Evolutionary conservation across 2,329 filamentous ascomycete species (phyloP).

Genomic region (Cadophora luteo-olivacea): DNA sequence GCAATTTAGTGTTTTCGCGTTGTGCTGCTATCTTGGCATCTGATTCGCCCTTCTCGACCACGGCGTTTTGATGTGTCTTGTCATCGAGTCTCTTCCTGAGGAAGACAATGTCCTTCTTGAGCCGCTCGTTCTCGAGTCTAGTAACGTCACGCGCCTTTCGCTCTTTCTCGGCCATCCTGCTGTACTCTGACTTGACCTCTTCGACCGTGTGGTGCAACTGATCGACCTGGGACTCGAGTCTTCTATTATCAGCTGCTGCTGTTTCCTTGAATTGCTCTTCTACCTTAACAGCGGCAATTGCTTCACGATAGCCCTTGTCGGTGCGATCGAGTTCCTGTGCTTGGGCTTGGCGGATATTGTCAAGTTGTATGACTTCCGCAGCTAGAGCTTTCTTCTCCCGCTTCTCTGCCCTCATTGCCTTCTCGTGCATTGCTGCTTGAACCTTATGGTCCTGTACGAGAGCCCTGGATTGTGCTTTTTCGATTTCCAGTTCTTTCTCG

Average conservation of each 20-base stretch:
- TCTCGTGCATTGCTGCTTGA: neutral
- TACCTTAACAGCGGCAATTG: neutral
- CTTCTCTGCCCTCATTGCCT: neutral
- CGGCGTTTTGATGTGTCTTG: neutral
- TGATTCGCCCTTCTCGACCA: neutral
- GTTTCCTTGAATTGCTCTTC: neutral
- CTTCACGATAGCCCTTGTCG: neutral
- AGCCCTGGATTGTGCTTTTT: neutral
- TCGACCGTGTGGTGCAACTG: neutral
- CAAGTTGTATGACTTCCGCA: neutral
- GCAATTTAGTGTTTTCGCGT: neutral
- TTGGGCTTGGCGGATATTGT: neutral
- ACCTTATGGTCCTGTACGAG: neutral
- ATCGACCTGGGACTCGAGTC: neutral
- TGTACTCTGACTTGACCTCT: neutral
- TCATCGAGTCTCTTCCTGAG: neutral
- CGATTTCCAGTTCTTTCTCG: neutral
- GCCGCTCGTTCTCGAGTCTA: neutral
- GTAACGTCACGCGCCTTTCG: neutral
- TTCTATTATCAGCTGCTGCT: neutral
- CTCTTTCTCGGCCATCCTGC: neutral
- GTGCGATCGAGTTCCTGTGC: neutral
- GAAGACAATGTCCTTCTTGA: neutral
- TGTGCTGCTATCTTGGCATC: neutral
- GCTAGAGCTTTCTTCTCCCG: neutral